Evolutionary conservation across 208 protist genomes (phyloP).

Genomic region (Spongospora subterranea): DNA sequence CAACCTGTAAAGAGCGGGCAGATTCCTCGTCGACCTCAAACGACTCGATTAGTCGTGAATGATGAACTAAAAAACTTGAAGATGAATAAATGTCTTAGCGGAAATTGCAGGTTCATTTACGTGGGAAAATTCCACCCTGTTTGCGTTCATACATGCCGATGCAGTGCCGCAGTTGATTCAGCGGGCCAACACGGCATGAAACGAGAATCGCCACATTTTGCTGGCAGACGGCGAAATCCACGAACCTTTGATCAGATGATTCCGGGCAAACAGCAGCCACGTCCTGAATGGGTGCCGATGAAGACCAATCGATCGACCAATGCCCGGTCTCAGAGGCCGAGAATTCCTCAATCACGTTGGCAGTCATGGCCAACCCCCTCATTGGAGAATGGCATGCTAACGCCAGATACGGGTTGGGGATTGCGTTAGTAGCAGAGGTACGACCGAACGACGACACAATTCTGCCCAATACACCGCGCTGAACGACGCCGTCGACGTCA

Average conservation of each 20-base stretch:
- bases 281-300: neutral
- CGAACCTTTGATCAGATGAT: neutral
- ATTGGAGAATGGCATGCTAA: neutral
- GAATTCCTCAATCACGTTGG: neutral
- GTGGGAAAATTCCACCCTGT: neutral
- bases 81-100: neutral
- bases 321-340: neutral
- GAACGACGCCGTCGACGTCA: neutral
- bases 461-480: neutral
- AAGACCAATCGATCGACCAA: neutral
- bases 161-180: neutral
- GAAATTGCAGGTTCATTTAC: neutral
- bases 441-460: neutral
- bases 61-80: neutral
- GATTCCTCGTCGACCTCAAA: neutral
- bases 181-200: neutral
- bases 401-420: neutral
- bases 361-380: neutral
- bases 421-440: neutral
- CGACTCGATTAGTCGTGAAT: neutral
- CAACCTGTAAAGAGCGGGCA: neutral
- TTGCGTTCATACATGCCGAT: neutral
- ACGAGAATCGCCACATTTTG: neutral
- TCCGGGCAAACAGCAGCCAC: neutral
- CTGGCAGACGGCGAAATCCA: neutral